Conservation (phyloP, 148 eudicot genomes). For the Pouteria glomerata region DNA sequence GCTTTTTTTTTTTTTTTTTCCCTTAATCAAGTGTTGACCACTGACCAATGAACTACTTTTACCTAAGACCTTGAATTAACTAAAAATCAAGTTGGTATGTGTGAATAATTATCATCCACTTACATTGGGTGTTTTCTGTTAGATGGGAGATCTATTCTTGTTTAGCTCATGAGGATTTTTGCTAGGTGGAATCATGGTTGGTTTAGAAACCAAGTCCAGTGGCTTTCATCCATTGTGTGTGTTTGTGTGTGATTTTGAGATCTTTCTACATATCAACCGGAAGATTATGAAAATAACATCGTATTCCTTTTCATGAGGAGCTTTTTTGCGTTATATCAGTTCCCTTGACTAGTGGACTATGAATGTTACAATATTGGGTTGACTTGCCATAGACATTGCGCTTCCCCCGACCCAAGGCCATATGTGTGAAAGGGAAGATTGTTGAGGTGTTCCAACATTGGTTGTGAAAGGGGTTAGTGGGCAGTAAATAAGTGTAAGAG, state of each 20-base stretch:
- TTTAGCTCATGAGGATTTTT: too few relatives aligned
- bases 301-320: not conserved
- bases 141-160: too few relatives aligned
- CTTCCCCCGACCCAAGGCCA: not conserved
- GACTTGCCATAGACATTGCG: not conserved
- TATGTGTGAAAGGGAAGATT: too few relatives aligned
- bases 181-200: not conserved
- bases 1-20: not conserved
- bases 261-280: not conserved
- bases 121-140: not conserved
- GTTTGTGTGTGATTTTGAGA: not conserved
- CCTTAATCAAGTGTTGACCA: too few relatives aligned
- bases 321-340: not conserved
- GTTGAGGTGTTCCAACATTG: too few relatives aligned
- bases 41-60: not conserved
- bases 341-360: too few relatives aligned
- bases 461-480: too few relatives aligned
- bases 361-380: not conserved
- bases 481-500: too few relatives aligned
- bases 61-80: not conserved
- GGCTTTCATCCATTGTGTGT: not conserved
- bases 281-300: not conserved
- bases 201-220: not conserved
- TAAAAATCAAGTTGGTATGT: not conserved
- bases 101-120: not conserved